Base-by-base conservation (phyloP, 495 filamentous ascomycete genomes). In the Hypoxylon rickii region DNA sequence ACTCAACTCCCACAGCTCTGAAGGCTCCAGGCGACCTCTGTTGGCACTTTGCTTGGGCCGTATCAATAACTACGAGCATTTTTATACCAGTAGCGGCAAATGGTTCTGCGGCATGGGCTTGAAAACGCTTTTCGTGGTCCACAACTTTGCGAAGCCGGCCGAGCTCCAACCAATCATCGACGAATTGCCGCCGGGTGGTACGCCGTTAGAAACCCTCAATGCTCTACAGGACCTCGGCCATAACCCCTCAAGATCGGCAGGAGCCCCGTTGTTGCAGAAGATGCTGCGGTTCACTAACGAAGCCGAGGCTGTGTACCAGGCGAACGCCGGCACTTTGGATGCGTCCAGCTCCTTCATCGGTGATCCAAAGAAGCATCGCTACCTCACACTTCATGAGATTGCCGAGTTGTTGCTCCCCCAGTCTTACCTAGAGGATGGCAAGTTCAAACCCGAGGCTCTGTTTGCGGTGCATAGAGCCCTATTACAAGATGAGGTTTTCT, bases 21-120 rank as follows among this genome's bases (percentile, higher is more conserved):
- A 68, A 2, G 71, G 73, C n/a, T 74, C 72, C 18, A 60, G 78
- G 4, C 68, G 80, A 41, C 74, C 73, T 3, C 21, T 73, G 21
- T 72, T 89, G n/a, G 88, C 84, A 20, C 78, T 95, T 20, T 92
- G 86, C 63, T 74, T 93, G 10, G 83, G 83, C 16, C 79, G 81
- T 11, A 64, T 89, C 43, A 79, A 83, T 37, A 76, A 73, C 44
- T 78, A 83, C 46, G 71, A 76, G 40, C 89, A 95, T 48, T 92
- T 88, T 64, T 92, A 92, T 65, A 86, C 85, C 0, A 76, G 78
- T 39, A 75, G 79, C 21, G 91, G 91, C 17, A 83, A 84, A 56
- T 95, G 89, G 89, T 74, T 87, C n/a, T 75, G 86, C 29, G 74
- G 76, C 40, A 60, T 54, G 1, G 55, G 68, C 4, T 59, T 71